Conservation (phyloP, 768 basidiomycete species). For the Lactarius vividus region DNA sequence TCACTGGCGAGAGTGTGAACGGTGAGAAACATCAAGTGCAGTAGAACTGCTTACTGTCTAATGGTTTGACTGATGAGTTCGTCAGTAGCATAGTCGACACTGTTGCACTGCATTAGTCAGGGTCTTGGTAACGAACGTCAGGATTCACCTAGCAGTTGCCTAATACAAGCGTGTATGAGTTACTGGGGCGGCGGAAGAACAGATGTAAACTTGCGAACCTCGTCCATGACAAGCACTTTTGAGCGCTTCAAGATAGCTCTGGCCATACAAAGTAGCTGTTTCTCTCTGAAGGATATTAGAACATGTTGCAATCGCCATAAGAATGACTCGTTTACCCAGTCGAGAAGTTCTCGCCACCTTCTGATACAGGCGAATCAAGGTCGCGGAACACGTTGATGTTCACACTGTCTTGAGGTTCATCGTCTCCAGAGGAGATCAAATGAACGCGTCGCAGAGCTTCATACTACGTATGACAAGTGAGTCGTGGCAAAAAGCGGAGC, state of each 20-base stretch:
- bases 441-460: constrained; percentile 84
- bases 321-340: constrained; percentile 52
- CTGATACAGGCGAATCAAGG: constrained; percentile 69
- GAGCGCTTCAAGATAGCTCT: constrained; percentile 78
- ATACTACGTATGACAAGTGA: constrained; percentile 45
- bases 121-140: neutral
- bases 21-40: neutral
- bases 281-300: constrained; percentile 48
- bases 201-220: constrained; percentile 40
- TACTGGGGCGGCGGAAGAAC: neutral
- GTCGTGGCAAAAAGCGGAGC: neutral
- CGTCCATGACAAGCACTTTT: constrained; percentile 82
- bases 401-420: constrained; percentile 48
- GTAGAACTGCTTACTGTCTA: constrained; percentile 49
- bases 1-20: constrained; percentile 42
- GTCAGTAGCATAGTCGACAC: constrained; percentile 85
- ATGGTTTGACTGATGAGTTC: constrained; percentile 83
- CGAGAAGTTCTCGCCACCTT: constrained; percentile 89
- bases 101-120: constrained; percentile 28
- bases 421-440: constrained; percentile 59
- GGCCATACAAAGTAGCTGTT: constrained; percentile 88
- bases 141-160: constrained; percentile 62
- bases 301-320: neutral
- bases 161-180: constrained; percentile 30
- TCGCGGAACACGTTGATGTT: constrained; percentile 77